A percentile compares a stretch with the other conserved stretches of the same genome.
These are phyloP conservation scores for Borealophlyctis nickersoniae DNA, from an alignment of 192 early-diverging fungal genomes.

Conservation along the genomic window DNA sequence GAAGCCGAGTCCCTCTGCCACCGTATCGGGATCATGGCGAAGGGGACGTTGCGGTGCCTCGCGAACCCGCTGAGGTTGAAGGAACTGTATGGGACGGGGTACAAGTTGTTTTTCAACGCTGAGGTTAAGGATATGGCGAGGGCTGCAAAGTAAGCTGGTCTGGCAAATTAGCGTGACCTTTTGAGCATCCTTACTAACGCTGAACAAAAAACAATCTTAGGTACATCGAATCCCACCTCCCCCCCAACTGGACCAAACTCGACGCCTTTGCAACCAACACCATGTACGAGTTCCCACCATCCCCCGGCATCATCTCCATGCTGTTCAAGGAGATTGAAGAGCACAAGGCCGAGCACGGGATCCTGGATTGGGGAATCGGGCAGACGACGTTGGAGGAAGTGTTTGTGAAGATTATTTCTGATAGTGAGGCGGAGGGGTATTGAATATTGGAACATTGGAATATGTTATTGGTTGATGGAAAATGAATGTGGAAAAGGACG, in stretches of 20 bases:
- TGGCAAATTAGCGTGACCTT: too few species aligned
- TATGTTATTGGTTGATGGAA: too few species aligned
- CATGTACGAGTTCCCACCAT: conserved; percentile 66
- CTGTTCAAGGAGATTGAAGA: conserved; percentile 62
- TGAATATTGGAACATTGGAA: too few species aligned
- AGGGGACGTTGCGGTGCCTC: conserved; percentile 67
- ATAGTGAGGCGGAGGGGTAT: too few species aligned
- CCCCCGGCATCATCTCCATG: too few species aligned
- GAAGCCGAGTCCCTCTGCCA: conserved; percentile 77
- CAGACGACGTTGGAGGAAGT: conserved; percentile 71
- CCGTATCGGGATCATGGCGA: conserved; percentile 75
- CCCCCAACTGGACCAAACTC: conserved; percentile 35
- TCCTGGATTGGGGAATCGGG: conserved; percentile 70
- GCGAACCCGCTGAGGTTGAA: conserved; percentile 64
- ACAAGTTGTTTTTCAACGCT: too few species aligned
- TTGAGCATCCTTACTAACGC: too few species aligned
- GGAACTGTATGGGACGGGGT: conserved; percentile 68
- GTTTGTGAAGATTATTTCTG: too few species aligned
- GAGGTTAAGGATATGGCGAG: too few species aligned
- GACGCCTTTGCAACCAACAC: conserved; percentile 46
- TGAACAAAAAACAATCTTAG: too few species aligned
- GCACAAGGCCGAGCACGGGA: conserved; percentile 51
- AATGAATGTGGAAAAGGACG: too few species aligned
- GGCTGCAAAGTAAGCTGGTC: too few species aligned
- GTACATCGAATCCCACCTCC: conserved; percentile 50